phyloP scores from a whole-genome alignment of 805 yeast genomes.

The Schwanniomyces sp. region DNA sequence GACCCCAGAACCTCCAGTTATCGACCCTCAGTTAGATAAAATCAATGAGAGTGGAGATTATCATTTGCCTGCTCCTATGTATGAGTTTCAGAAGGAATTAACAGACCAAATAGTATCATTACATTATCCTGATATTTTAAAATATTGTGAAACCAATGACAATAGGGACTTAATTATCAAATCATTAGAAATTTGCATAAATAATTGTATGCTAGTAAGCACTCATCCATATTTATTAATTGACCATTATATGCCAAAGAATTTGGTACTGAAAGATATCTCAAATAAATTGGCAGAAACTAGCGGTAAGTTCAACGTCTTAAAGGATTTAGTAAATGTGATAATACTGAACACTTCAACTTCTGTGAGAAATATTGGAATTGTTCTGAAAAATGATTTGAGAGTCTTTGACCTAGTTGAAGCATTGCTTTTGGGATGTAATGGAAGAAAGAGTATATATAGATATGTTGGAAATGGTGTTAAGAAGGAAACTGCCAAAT shows the following conservation, averaged over 20 bases:
- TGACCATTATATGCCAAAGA: slow-evolving; percentile 83
- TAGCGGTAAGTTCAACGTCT: slow-evolving; percentile 78
- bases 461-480: slow-evolving; percentile 64
- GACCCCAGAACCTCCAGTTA: slow-evolving; percentile 80
- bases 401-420: slow-evolving; percentile 70
- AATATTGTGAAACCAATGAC: slow-evolving; percentile 70
- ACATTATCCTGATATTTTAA: slow-evolving; percentile 87
- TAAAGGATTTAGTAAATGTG: slow-evolving; percentile 62
- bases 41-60: slow-evolving; percentile 59
- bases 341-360: slow-evolving; percentile 36
- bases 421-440: slow-evolving; percentile 63
- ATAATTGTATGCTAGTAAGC: slow-evolving; percentile 76
- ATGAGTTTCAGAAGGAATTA: slow-evolving; percentile 81
- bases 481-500: slow-evolving; percentile 39
- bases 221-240: slow-evolving; percentile 88
- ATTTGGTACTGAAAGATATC: slow-evolving; percentile 66
- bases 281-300: slow-evolving; percentile 71
- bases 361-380: slow-evolving; percentile 53
- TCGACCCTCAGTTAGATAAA: slow-evolving; percentile 51
- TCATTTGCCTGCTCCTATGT: slow-evolving; percentile 78
- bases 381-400: slow-evolving; percentile 67
- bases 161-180: slow-evolving; percentile 59
- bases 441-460: slow-evolving; percentile 45
- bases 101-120: slow-evolving; percentile 89
- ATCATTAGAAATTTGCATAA: slow-evolving; percentile 70